phyloP scores from a whole-genome alignment of 2,329 filamentous ascomycete genomes.

The Trichoderma guizhouense region DNA sequence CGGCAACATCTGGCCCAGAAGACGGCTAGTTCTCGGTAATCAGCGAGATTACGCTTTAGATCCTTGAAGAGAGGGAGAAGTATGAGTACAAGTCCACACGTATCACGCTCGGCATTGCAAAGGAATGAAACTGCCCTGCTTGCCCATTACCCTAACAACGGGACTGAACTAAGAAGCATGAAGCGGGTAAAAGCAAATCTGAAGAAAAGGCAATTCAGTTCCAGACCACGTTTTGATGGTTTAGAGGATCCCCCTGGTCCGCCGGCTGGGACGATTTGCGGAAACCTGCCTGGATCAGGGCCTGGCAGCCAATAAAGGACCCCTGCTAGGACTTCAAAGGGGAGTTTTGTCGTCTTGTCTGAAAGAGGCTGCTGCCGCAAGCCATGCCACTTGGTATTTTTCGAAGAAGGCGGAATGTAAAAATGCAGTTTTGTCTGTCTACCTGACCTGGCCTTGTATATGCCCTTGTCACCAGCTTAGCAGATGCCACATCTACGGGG shows the following conservation, averaged over 20 bases:
- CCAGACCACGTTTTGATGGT: not conserved
- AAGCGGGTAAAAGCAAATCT: not conserved
- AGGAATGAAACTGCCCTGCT: constrained; percentile 2
- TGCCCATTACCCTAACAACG: not conserved
- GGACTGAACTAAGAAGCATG: not conserved
- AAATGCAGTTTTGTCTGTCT: not conserved
- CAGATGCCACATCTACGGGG: not conserved
- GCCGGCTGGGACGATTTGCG: not conserved
- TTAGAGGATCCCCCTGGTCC: constrained; percentile 3
- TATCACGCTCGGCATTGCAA: not conserved
- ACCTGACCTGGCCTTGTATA: not conserved
- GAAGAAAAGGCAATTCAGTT: not conserved
- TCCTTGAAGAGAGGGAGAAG: not conserved
- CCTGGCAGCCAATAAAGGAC: constrained; percentile 12
- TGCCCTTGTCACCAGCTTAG: not conserved
- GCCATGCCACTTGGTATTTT: not conserved
- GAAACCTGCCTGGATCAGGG: constrained; percentile 9
- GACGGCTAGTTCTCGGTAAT: not conserved
- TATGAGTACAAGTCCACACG: not conserved
- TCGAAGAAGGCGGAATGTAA: not conserved
- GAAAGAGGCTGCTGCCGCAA: constrained; percentile 1
- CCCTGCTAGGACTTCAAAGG: constrained; percentile 16
- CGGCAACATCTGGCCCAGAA: not conserved
- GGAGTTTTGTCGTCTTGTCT: constrained; percentile 10
- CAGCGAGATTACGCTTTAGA: not conserved